Conservation (phyloP, 306 rosid genomes). For the Cucurbita argyrosperma region DNA sequence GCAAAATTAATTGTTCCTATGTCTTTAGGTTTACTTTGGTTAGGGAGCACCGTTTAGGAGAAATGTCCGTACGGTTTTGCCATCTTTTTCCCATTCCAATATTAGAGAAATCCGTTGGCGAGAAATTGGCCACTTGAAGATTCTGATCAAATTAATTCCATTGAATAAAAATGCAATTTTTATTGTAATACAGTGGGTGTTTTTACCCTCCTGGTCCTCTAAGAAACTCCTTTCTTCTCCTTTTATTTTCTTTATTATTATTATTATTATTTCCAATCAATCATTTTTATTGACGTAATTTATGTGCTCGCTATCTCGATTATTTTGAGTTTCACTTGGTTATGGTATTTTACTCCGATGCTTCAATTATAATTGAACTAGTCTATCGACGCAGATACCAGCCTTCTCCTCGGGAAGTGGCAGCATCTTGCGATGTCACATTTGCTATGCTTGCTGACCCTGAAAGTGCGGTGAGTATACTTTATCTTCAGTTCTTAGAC, state of each 20-base stretch:
- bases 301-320: neutral
- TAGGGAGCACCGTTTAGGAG: no score
- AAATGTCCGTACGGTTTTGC: no score
- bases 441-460: slow-evolving; percentile 99
- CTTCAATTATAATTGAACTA: neutral
- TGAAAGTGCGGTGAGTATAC: slow-evolving; percentile 74
- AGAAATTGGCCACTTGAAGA: no score
- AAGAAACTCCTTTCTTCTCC: neutral
- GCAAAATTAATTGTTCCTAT: no score
- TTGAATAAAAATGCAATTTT: neutral
- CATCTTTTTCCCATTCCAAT: no score
- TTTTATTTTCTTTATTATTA: neutral
- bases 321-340: neutral
- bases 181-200: neutral
- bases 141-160: neutral
- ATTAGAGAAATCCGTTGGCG: no score
- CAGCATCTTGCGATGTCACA: slow-evolving; percentile 84
- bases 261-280: neutral
- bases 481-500: slow-evolving; percentile 5
- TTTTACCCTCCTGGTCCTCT: neutral
- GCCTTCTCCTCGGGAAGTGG: slow-evolving; percentile 73
- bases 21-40: no score
- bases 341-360: neutral
- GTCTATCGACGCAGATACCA: slow-evolving; percentile 41
- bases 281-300: neutral